Evolutionary conservation across 2,329 filamentous ascomycete species (phyloP).

Genomic region (Clonostachys rosea): DNA sequence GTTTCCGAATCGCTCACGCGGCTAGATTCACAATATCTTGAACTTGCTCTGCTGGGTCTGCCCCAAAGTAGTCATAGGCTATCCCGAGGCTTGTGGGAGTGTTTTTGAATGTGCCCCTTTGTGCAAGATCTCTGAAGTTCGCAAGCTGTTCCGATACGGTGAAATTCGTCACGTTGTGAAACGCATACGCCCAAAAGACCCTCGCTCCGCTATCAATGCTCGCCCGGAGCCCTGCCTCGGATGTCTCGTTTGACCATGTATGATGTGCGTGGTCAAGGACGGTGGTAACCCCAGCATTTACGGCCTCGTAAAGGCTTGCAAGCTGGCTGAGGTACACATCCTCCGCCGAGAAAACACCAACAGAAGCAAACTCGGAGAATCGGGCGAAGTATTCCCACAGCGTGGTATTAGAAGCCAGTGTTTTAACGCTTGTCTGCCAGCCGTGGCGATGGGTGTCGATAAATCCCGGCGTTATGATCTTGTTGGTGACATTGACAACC

Average conservation of each 20-base stretch:
- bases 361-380: slow-evolving; percentile 24
- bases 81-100: slow-evolving; percentile 28
- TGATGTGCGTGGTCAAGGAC: slow-evolving; percentile 48
- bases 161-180: slow-evolving; percentile 20
- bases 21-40: slow-evolving; percentile 22
- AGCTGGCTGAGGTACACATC: slow-evolving; percentile 43
- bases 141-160: slow-evolving; percentile 3
- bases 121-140: slow-evolving; percentile 3
- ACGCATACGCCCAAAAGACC: slow-evolving; percentile 39
- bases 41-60: slow-evolving; percentile 15
- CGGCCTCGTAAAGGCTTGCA: slow-evolving; percentile 39
- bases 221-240: slow-evolving; percentile 38
- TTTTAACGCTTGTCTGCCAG: slow-evolving; percentile 53
- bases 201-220: slow-evolving; percentile 37
- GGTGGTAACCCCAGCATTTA: slow-evolving; percentile 49
- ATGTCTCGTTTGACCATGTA: slow-evolving; percentile 34
- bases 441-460: slow-evolving; percentile 51
- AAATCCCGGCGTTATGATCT: slow-evolving; percentile 51
- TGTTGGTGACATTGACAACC: slow-evolving; percentile 37
- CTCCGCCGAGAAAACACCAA: slow-evolving; percentile 25
- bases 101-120: background rate
- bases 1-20: too few species aligned
- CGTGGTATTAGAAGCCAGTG: slow-evolving; percentile 44
- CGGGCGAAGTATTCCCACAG: slow-evolving; percentile 40
- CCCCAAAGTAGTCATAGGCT: slow-evolving; percentile 31